Percentiles rank a stretch among this genome's conserved stretches.
These are phyloP conservation scores for Pseudogymnoascus sp. DNA, from an alignment of 2,329 filamentous ascomycete species.

Conservation along the genomic window DNA sequence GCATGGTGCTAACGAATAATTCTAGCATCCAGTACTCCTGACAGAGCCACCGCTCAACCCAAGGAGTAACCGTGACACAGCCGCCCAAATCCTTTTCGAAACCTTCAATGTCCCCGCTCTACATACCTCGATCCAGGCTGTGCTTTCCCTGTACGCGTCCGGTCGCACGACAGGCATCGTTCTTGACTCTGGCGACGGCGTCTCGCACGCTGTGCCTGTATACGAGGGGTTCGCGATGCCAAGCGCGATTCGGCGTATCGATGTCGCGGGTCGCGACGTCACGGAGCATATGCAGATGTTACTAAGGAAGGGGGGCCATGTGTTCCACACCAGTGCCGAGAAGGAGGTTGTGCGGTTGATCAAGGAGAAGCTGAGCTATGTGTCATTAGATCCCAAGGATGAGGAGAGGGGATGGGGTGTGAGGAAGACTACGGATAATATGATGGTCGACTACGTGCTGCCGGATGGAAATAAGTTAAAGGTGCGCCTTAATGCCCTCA, in stretches of 20 bases:
- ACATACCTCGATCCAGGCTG: constrained; percentile 94
- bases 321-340: constrained; percentile 96
- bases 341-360: constrained; percentile 98
- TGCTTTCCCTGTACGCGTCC: constrained; percentile 90
- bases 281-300: constrained; percentile 91
- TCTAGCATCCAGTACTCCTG: constrained; percentile 82
- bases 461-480: constrained; percentile 92
- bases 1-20: constrained; percentile 16
- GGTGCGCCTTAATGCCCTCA: constrained; percentile 38
- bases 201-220: constrained; percentile 93
- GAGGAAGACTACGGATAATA: constrained; percentile 67
- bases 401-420: constrained; percentile 96
- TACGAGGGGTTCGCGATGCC: constrained; percentile 97
- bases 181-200: constrained; percentile 88
- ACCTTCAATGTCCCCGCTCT: constrained; percentile 96
- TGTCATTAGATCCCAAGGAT: constrained; percentile 80
- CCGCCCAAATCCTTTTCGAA: constrained; percentile 96
- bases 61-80: constrained; percentile 88
- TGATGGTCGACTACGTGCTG: constrained; percentile 77
- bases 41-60: constrained; percentile 96
- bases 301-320: constrained; percentile 82
- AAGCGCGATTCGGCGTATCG: constrained; percentile 89
- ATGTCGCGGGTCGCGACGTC: constrained; percentile 91
- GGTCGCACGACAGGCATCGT: constrained; percentile 95
- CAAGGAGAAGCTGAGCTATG: constrained; percentile 90